These are phyloP conservation scores for Fusarium sp. DNA, from an alignment of 2,329 filamentous ascomycete species.

Conservation along the genomic window DNA sequence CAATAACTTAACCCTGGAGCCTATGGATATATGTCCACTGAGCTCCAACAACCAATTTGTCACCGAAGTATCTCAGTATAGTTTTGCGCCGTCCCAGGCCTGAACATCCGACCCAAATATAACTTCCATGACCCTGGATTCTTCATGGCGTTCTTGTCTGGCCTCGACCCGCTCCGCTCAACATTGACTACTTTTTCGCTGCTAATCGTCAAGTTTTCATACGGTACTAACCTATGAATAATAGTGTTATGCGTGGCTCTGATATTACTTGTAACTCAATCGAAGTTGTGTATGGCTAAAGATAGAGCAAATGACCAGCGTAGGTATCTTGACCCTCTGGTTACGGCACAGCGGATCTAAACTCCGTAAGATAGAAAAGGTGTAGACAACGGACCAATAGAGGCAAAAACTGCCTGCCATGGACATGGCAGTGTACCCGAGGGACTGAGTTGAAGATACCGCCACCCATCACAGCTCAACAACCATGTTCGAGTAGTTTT, in stretches of 20 bases:
- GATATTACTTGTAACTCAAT: background rate
- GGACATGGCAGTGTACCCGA: background rate
- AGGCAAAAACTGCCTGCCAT: background rate
- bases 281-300: background rate
- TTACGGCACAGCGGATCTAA: background rate
- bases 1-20: background rate
- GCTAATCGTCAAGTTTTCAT: background rate
- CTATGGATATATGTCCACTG: background rate
- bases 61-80: background rate
- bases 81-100: background rate
- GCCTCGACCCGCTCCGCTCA: background rate
- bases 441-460: background rate
- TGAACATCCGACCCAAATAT: background rate
- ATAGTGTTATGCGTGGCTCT: background rate
- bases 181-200: background rate
- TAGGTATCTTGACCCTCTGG: background rate
- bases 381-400: background rate
- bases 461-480: background rate
- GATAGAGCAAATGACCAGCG: background rate
- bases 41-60: background rate
- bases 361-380: background rate
- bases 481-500: background rate
- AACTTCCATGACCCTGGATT: background rate
- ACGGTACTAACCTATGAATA: background rate
- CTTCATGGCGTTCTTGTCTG: background rate